A percentile compares a stretch with the other conserved stretches of the same genome.
phyloP scores from a whole-genome alignment of 176 grass and related monocot genomes.

The Phragmites australis region DNA sequence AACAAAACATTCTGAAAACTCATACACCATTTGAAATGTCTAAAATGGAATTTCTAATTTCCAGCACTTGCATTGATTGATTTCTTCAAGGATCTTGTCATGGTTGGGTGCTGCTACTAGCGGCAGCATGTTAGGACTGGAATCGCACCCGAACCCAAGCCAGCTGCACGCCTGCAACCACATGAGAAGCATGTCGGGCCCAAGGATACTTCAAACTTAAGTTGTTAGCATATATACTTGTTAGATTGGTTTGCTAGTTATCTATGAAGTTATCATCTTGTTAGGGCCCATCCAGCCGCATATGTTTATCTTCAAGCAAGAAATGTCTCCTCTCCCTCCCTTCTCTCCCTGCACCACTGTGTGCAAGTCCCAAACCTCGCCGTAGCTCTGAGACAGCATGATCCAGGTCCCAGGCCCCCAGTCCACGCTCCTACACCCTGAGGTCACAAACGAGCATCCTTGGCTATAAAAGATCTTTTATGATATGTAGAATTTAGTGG shows the following conservation, averaged over 20 bases:
- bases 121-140: no score
- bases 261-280: no score
- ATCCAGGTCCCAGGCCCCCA: no score
- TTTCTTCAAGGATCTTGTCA: neutral
- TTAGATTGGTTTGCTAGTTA: neutral
- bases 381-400: neutral
- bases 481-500: neutral
- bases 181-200: neutral
- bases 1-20: no score
- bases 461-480: neutral
- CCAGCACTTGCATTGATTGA: neutral
- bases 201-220: neutral
- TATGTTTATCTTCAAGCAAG: neutral
- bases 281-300: no score
- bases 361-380: neutral
- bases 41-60: neutral
- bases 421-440: no score
- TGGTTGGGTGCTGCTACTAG: neutral
- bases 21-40: no score
- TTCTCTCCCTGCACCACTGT: neutral
- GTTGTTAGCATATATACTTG: neutral
- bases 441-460: no score
- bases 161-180: no score
- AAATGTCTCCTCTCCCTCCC: neutral
- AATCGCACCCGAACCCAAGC: neutral